A percentile compares a stretch with the other conserved stretches of the same genome.
Evolutionary conservation across 2,329 filamentous ascomycete species (phyloP).

Genomic region (Phyllosticta citriasiana): DNA sequence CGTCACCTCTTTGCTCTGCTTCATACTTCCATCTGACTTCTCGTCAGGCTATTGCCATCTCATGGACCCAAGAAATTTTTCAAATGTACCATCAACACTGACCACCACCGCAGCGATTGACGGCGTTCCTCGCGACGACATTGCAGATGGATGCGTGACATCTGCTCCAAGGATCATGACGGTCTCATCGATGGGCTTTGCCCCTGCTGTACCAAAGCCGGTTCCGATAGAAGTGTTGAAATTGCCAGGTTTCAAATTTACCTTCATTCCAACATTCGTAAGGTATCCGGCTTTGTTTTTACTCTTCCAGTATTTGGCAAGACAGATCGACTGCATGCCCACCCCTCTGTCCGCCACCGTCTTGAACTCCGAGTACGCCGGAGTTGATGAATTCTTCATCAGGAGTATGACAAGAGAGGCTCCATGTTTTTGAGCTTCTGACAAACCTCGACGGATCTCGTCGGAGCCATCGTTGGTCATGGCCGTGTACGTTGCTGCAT

Average conservation of each 20-base stretch:
- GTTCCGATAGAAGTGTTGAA: constrained; percentile 15
- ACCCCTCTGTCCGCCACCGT: too few species aligned
- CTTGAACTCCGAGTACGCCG: too few species aligned
- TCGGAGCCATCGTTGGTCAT: too few species aligned
- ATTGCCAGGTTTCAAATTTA: constrained; percentile 20
- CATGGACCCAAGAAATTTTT: constrained; percentile 27
- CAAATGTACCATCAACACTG: constrained; percentile 23
- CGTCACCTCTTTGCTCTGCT: constrained; percentile 15
- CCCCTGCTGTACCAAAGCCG: neutral
- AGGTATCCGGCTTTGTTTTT: neutral
- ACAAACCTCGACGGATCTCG: too few species aligned
- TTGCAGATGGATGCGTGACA: constrained; percentile 30
- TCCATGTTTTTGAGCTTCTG: too few species aligned
- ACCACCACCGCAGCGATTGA: constrained; percentile 35
- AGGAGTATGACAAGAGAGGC: too few species aligned
- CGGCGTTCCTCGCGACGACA: constrained; percentile 18
- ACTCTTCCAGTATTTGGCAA: neutral
- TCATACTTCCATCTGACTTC: neutral
- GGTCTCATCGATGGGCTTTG: neutral
- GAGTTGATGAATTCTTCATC: too few species aligned
- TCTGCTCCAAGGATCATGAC: constrained; percentile 36
- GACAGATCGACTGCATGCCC: neutral
- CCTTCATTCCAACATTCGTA: constrained; percentile 11
- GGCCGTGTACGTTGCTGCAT: too few species aligned
- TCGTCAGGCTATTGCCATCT: constrained; percentile 19